These are phyloP conservation scores for Aphanomyces euteiches DNA, from an alignment of 352 stramenopile genomes.

Conservation along the genomic window DNA sequence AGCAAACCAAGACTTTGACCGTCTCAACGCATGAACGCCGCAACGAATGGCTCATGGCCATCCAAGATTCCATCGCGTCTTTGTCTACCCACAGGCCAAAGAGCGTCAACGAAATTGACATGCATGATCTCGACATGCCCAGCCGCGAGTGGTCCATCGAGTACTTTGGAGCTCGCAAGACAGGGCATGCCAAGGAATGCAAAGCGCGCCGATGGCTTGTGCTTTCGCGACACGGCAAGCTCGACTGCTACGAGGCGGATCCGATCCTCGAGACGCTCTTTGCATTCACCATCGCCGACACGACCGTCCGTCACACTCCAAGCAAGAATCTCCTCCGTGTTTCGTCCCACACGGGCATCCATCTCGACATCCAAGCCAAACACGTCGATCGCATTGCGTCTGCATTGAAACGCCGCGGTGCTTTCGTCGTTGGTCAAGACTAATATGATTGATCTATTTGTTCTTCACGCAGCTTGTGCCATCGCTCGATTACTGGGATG, in stretches of 20 bases:
- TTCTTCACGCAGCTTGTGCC: neutral
- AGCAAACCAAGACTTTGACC: neutral
- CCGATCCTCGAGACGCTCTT: neutral
- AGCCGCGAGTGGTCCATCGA: neutral
- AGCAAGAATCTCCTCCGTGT: neutral
- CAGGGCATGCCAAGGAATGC: neutral
- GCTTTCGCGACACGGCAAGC: neutral
- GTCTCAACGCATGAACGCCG: no score
- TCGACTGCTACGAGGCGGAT: neutral
- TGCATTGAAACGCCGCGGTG: neutral
- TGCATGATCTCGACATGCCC: neutral
- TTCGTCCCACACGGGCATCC: neutral
- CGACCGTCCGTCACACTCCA: neutral
- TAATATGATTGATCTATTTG: no score
- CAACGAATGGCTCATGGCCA: neutral
- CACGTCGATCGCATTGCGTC: neutral
- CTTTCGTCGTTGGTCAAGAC: neutral
- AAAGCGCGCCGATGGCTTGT: neutral
- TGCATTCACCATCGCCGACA: neutral
- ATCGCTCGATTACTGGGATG: neutral
- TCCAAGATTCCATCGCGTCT: neutral
- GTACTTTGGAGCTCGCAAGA: conserved; percentile 1
- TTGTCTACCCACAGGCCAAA: no score
- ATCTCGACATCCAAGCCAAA: conserved; percentile 2
- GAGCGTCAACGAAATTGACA: no score